Conservation (phyloP, 345 rosid genomes). For the Bretschneidera sinensis region DNA sequence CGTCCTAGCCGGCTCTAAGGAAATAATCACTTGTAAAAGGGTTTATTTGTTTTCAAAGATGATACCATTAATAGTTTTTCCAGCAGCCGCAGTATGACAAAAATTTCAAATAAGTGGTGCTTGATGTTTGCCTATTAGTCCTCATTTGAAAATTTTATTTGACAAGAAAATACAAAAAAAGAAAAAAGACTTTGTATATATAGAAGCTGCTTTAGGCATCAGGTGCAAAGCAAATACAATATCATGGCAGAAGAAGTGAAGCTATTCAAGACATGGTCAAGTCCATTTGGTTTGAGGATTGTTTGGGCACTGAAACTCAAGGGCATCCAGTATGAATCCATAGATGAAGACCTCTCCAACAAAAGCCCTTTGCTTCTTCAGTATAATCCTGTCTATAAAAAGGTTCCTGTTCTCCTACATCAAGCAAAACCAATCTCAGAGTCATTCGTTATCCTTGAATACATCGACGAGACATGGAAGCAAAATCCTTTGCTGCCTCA, state of each 20-base stretch:
- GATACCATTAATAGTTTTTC: no score
- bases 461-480: constrained; percentile 34
- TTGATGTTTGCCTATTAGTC: no score
- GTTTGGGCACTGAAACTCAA: constrained; percentile 34
- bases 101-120: no score
- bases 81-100: no score
- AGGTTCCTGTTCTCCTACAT: constrained; percentile 30
- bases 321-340: constrained; percentile 20
- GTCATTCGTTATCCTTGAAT: constrained; percentile 32
- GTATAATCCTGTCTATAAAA: constrained; percentile 27
- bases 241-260: constrained; percentile 31
- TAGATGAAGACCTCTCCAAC: constrained; percentile 31
- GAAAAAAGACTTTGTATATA: no score
- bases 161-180: no score
- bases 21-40: no score
- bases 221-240: no score
- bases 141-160: no score
- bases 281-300: constrained; percentile 19
- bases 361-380: constrained; percentile 27
- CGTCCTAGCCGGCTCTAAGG: no score
- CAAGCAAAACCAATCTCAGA: constrained; percentile 26
- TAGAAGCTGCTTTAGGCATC: no score
- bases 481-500: constrained; percentile 26
- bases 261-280: constrained; percentile 38
- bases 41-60: no score